Conservation (phyloP, 2,329 filamentous ascomycete genomes). For the Fusarium sp. region DNA sequence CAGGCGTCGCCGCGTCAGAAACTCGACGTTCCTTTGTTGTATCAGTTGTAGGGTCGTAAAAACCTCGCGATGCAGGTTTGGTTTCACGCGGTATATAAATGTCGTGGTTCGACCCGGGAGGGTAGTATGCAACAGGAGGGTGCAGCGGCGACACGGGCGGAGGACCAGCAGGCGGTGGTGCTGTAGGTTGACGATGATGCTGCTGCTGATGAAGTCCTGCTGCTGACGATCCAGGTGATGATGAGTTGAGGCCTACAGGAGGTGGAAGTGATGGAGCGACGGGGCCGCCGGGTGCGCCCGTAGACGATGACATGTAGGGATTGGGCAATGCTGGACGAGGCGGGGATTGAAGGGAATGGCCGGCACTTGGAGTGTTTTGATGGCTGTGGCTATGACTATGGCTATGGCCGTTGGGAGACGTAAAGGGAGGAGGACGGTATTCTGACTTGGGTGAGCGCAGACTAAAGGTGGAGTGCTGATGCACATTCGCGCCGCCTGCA, state of each 20-base stretch:
- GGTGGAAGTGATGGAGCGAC: constrained; percentile 46
- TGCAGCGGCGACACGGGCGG: constrained; percentile 55
- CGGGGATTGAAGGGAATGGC: constrained; percentile 45
- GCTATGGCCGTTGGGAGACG: constrained; percentile 42
- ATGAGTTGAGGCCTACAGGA: constrained; percentile 40
- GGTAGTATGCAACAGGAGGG: constrained; percentile 54
- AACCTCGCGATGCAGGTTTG: constrained; percentile 55
- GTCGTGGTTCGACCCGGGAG: constrained; percentile 40
- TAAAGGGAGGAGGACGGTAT: constrained; percentile 48
- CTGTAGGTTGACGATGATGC: constrained; percentile 39
- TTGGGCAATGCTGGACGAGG: constrained; percentile 44
- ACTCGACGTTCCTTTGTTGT: constrained; percentile 57
- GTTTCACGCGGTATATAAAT: constrained; percentile 49
- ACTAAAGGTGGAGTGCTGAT: constrained; percentile 57
- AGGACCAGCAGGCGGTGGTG: constrained; percentile 33
- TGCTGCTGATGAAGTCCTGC: constrained; percentile 42
- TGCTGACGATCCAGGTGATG: constrained; percentile 24
- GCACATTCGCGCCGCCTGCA: constrained; percentile 43
- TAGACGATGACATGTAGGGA: constrained; percentile 50
- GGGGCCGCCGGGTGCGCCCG: constrained; percentile 43
- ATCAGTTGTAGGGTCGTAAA: constrained; percentile 65
- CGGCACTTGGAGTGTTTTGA: constrained; percentile 42
- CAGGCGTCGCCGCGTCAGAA: constrained; percentile 49
- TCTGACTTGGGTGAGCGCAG: constrained; percentile 60
- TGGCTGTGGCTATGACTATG: constrained; percentile 42